Conservation (phyloP, 352 stramenopile genomes). For the Pythium myriotylum region DNA sequence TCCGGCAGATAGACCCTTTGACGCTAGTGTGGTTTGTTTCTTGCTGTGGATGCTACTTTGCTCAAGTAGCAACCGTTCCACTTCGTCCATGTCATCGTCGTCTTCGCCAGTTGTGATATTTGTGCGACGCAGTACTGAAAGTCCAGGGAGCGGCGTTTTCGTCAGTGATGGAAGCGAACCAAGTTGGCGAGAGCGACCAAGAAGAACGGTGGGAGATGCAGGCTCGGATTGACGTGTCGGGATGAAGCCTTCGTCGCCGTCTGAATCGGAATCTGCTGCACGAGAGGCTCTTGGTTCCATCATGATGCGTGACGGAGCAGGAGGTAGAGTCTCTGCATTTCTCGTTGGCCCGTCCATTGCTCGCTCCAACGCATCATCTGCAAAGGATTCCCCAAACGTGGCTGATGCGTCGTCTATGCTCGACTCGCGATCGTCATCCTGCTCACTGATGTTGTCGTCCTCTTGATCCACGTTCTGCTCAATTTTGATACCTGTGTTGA, state of each 20-base stretch:
- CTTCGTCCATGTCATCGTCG: conserved; percentile 32
- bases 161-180: conserved; percentile 19
- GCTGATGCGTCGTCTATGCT: conserved; percentile 17
- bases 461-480: neutral
- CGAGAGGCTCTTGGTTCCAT: neutral
- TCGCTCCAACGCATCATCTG: conserved; percentile 17
- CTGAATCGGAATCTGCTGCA: conserved; percentile 3
- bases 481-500: too few species aligned
- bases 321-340: neutral
- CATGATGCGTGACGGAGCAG: neutral
- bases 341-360: conserved; percentile 2
- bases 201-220: neutral
- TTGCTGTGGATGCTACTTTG: conserved; percentile 18
- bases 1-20: neutral
- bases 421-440: conserved; percentile 4
- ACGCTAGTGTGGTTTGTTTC: neutral
- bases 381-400: conserved; percentile 21
- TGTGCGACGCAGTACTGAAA: neutral
- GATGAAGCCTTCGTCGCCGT: conserved; percentile 11
- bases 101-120: conserved; percentile 11
- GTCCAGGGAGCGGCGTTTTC: conserved; percentile 17
- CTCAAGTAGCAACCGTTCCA: conserved; percentile 27
- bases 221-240: neutral
- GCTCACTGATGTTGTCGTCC: conserved; percentile 1
- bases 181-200: conserved; percentile 2